Evolutionary conservation across 345 rosid species (phyloP).

Genomic region (Ricinus communis): DNA sequence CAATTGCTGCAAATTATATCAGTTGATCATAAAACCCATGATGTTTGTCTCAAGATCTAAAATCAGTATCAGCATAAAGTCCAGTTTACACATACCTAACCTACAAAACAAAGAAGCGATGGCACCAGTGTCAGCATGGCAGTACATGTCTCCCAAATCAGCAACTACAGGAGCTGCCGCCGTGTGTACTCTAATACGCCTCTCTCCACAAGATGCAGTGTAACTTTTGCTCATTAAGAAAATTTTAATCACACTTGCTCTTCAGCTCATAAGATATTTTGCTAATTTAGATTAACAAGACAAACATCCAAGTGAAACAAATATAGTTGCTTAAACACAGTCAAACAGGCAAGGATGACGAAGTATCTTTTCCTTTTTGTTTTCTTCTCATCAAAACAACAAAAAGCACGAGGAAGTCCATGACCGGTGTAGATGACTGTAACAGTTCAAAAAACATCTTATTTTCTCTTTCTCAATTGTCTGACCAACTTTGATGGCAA

Average conservation of each 20-base stretch:
- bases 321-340: neutral
- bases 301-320: neutral
- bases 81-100: constrained; percentile 55
- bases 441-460: neutral
- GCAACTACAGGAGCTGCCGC: constrained; percentile 88
- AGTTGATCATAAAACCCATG: constrained; percentile 15
- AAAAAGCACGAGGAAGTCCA: neutral
- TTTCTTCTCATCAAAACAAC: neutral
- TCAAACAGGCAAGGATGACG: neutral
- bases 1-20: constrained; percentile 69
- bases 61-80: constrained; percentile 8
- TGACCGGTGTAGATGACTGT: neutral
- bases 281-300: neutral
- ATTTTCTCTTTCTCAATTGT: neutral
- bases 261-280: neutral
- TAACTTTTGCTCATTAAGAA: constrained; percentile 73
- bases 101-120: constrained; percentile 78
- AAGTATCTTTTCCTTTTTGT: neutral
- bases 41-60: constrained; percentile 16
- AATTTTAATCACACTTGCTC: constrained; percentile 3
- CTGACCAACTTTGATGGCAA: neutral
- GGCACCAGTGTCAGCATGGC: constrained; percentile 91
- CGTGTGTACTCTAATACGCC: constrained; percentile 97
- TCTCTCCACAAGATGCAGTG: constrained; percentile 99
- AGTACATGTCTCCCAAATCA: constrained; percentile 94